phyloP scores from a whole-genome alignment of 257 asterid genomes.

The Avicennia marina region DNA sequence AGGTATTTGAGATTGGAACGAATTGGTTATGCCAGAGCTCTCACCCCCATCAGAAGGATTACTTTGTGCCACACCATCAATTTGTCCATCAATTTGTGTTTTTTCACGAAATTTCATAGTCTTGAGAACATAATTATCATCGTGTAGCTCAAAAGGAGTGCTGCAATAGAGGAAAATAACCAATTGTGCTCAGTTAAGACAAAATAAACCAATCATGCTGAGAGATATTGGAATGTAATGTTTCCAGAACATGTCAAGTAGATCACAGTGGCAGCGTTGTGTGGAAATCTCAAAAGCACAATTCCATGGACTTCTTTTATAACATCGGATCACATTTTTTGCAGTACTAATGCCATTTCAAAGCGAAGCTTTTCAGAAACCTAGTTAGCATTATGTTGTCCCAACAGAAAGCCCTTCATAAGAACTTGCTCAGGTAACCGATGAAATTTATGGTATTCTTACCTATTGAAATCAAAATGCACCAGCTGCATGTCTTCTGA shows the following conservation, averaged over 20 bases:
- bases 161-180: slow-evolving; percentile 32
- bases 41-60: slow-evolving; percentile 46
- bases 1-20: slow-evolving; percentile 43
- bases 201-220: not conserved
- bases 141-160: slow-evolving; percentile 97
- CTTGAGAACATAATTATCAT: slow-evolving; percentile 85
- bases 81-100: slow-evolving; percentile 30
- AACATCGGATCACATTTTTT: no score
- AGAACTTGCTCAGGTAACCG: not conserved
- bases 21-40: slow-evolving; percentile 53
- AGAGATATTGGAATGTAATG: no score
- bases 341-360: no score
- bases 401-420: no score
- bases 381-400: no score
- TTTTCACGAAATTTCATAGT: slow-evolving; percentile 77
- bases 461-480: slow-evolving; percentile 98
- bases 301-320: no score
- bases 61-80: slow-evolving; percentile 21
- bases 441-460: slow-evolving; percentile 11
- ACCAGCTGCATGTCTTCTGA: slow-evolving; percentile 99
- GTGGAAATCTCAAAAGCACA: no score
- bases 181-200: not conserved
- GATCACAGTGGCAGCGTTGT: no score
- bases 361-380: no score
- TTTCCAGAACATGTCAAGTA: no score